Base-by-base conservation (phyloP, 768 basidiomycete genomes). In the Hygrocybe punicea region DNA sequence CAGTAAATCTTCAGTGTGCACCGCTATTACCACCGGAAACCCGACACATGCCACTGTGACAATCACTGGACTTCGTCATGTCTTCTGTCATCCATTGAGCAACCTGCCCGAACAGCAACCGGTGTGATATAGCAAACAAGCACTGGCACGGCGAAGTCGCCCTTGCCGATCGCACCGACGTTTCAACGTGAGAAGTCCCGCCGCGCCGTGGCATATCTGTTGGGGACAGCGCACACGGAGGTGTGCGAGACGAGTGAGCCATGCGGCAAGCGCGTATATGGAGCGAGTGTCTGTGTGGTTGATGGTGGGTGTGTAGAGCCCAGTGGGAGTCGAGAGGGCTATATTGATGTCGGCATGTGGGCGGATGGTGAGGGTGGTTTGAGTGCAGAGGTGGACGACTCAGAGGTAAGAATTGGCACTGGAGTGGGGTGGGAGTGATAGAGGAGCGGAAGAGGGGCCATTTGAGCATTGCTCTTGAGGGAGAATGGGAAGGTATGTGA, bases 381-480 rank as follows among this genome's bases (percentile, higher is more conserved):
- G 91, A n/a, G 5, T 69, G 44, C 2, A 63, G 49, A 7, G 65
- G 33, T 47, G 61, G n/a, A n/a, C n/a, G n/a, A n/a, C n/a, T n/a
- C n/a, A n/a, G n/a, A n/a, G n/a, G n/a, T n/a, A n/a, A n/a, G n/a
- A n/a, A n/a, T n/a, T n/a, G n/a, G n/a, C n/a, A n/a, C n/a, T 33
- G 14, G 64, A 51, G 36, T 51, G 2, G 74, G 23, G 86, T 83
- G 63, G 67, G 45, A 19, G 86, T 83, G 63, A 93, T 85, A 33
- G 87, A 86, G n/a, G 88, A 79, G 16, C 89, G 81, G 77, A 95
- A 83, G 48, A 94, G 73, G 0, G 93, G 91, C 90, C 92, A 91
- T 66, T 90, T 84, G 59, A 80, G 72, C 89, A 94, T 90, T 3
- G 90, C 80, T 63, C 78, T 82, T 1, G 87, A 82, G 51, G 94